A percentile compares a stretch with the other conserved stretches of the same genome.
phyloP scores from a whole-genome alignment of 345 rosid genomes.

The Sapria himalayana region DNA sequence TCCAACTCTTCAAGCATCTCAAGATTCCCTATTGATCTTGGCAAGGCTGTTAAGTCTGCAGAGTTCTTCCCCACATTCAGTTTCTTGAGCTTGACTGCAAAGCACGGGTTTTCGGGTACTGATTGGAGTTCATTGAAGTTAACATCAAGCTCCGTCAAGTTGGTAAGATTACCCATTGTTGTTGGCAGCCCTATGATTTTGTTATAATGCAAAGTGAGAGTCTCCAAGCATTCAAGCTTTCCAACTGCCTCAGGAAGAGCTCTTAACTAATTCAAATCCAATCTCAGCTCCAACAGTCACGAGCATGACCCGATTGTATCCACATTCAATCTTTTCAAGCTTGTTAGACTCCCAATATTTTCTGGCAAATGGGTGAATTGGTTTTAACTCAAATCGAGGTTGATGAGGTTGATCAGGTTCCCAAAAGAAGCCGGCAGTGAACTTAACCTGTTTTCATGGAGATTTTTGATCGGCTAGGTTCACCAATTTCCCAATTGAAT shows the following conservation, averaged over 20 bases:
- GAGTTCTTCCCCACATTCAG: slow-evolving; percentile 40
- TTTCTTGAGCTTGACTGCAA: slow-evolving; percentile 25
- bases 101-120: slow-evolving; percentile 35
- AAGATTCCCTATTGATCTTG: slow-evolving; percentile 41
- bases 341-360: slow-evolving; percentile 22
- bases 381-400: slow-evolving; percentile 35
- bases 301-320: slow-evolving; percentile 39
- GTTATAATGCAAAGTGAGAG: slow-evolving; percentile 37
- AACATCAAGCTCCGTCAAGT: slow-evolving; percentile 36
- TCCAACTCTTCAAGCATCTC: slow-evolving; percentile 57
- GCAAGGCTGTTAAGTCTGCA: slow-evolving; percentile 43
- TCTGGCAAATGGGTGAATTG: slow-evolving; percentile 25
- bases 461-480: slow-evolving; percentile 31
- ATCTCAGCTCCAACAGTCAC: slow-evolving; percentile 25
- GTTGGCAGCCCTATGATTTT: slow-evolving; percentile 41
- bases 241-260: slow-evolving; percentile 57
- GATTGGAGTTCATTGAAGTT: slow-evolving; percentile 48
- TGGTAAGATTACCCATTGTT: slow-evolving; percentile 28
- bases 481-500: slow-evolving; percentile 28
- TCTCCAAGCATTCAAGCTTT: slow-evolving; percentile 25
- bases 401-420: slow-evolving; percentile 21
- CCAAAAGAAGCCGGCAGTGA: slow-evolving; percentile 31
- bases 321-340: slow-evolving; percentile 21
- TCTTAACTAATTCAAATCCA: slow-evolving; percentile 40
- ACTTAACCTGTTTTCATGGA: slow-evolving; percentile 31